These are phyloP conservation scores for Penicillium ochrochloron DNA, from an alignment of 495 filamentous ascomycete genomes.

Conservation along the genomic window DNA sequence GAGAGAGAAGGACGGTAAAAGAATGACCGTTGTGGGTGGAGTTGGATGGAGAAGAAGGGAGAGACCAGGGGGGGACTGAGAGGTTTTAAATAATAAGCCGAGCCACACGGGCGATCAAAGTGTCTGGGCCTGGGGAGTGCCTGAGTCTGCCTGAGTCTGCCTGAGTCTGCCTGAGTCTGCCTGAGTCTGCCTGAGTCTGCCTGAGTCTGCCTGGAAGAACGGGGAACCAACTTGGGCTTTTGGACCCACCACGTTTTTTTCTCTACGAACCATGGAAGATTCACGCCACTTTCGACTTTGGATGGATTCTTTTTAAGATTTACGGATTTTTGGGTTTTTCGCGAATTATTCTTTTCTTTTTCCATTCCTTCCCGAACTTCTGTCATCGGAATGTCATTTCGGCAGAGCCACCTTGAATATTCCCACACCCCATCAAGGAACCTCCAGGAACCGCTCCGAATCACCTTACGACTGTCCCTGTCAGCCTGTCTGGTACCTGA, in stretches of 20 bases:
- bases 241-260: conserved; percentile 7
- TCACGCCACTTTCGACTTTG: background rate
- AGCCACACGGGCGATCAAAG: background rate
- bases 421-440: too few species aligned
- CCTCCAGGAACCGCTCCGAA: background rate
- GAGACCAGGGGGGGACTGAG: background rate
- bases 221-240: background rate
- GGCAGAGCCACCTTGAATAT: background rate
- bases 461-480: background rate
- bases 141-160: background rate
- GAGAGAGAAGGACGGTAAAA: conserved; percentile 19
- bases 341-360: background rate
- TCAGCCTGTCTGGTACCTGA: conserved; percentile 2
- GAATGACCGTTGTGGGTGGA: conserved; percentile 24
- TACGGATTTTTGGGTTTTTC: background rate
- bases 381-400: background rate
- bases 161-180: too few species aligned
- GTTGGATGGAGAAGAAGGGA: conserved; percentile 11
- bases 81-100: conserved; percentile 3
- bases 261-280: background rate
- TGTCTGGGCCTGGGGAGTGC: background rate
- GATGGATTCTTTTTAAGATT: background rate
- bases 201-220: background rate
- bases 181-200: background rate
- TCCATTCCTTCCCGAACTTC: background rate